Evolutionary conservation across 495 filamentous ascomycete species (phyloP).

Genomic region (Mytilinidion resinicola): DNA sequence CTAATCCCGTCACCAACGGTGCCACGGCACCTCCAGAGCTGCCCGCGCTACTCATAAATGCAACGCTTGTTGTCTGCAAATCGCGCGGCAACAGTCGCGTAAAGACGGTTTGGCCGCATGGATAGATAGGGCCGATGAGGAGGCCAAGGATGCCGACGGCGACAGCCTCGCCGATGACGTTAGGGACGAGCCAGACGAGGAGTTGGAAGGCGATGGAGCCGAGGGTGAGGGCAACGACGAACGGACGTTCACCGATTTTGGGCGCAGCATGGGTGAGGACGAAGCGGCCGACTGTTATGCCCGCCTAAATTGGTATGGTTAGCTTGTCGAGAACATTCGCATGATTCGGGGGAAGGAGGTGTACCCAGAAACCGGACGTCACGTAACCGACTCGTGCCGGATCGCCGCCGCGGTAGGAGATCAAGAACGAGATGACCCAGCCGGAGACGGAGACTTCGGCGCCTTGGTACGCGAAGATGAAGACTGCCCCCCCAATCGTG

Average conservation of each 20-base stretch:
- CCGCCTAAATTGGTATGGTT: slow-evolving; percentile 27
- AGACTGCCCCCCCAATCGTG: slow-evolving; percentile 63
- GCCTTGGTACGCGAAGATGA: slow-evolving; percentile 78
- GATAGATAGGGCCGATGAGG: slow-evolving; percentile 71
- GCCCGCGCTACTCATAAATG: slow-evolving; percentile 66
- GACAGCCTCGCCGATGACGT: slow-evolving; percentile 35
- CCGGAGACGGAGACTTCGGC: slow-evolving; percentile 69
- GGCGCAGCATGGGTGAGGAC: slow-evolving; percentile 56
- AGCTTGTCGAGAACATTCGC: background rate
- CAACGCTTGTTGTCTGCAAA: slow-evolving; percentile 60
- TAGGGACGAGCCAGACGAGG: slow-evolving; percentile 66
- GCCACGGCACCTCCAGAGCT: slow-evolving; percentile 67
- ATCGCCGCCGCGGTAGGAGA: slow-evolving; percentile 59
- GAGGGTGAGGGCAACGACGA: slow-evolving; percentile 54
- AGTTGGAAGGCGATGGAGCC: slow-evolving; percentile 62
- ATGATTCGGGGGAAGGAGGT: background rate
- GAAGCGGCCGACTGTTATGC: slow-evolving; percentile 70
- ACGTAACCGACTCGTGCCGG: slow-evolving; percentile 69
- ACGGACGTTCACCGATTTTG: slow-evolving; percentile 59
- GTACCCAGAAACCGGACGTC: slow-evolving; percentile 73
- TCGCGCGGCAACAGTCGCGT: slow-evolving; percentile 53
- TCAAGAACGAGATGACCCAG: slow-evolving; percentile 77
- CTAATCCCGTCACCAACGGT: slow-evolving; percentile 66
- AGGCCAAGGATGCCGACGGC: slow-evolving; percentile 67
- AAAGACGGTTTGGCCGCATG: slow-evolving; percentile 63